Percentiles rank a stretch among this genome's conserved stretches.
Evolutionary conservation across 192 early-diverging fungal species (phyloP).

Genomic region (Lobulomyces angularis): DNA sequence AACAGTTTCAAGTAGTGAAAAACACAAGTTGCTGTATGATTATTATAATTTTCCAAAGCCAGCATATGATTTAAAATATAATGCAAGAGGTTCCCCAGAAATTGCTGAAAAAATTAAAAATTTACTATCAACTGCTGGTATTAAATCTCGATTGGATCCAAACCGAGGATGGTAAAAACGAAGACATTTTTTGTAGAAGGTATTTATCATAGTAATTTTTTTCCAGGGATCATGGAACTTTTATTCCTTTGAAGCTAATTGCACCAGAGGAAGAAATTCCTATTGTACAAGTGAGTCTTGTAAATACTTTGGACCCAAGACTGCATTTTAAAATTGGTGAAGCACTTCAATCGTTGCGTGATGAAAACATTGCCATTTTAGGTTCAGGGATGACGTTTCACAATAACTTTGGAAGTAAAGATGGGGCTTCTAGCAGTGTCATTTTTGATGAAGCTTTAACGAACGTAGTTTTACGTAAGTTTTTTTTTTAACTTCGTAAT

Average conservation of each 20-base stretch:
- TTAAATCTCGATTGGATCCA: constrained; percentile 7
- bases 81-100: constrained; percentile 19
- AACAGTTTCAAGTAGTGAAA: too few species aligned
- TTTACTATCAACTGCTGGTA: constrained; percentile 16
- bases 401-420: constrained; percentile 11
- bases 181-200: neutral
- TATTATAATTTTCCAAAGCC: constrained; percentile 39
- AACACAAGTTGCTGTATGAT: constrained; percentile 31
- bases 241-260: constrained; percentile 31
- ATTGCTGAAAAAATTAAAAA: constrained; percentile 21
- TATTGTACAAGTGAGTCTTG: constrained; percentile 28
- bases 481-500: too few species aligned
- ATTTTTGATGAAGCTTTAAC: constrained; percentile 11
- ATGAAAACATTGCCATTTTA: constrained; percentile 33
- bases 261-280: constrained; percentile 24
- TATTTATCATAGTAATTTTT: too few species aligned
- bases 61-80: constrained; percentile 26
- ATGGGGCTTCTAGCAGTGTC: constrained; percentile 1
- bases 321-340: constrained; percentile 20
- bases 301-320: constrained; percentile 14
- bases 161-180: constrained; percentile 6
- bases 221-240: constrained; percentile 42
- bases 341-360: constrained; percentile 25
- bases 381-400: constrained; percentile 32
- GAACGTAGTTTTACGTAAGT: too few species aligned